A percentile compares a stretch with the other conserved stretches of the same genome.
These are phyloP conservation scores for Nadsonia starkeyi-henricii DNA, from an alignment of 1,139 yeast species.

Conservation along the genomic window DNA sequence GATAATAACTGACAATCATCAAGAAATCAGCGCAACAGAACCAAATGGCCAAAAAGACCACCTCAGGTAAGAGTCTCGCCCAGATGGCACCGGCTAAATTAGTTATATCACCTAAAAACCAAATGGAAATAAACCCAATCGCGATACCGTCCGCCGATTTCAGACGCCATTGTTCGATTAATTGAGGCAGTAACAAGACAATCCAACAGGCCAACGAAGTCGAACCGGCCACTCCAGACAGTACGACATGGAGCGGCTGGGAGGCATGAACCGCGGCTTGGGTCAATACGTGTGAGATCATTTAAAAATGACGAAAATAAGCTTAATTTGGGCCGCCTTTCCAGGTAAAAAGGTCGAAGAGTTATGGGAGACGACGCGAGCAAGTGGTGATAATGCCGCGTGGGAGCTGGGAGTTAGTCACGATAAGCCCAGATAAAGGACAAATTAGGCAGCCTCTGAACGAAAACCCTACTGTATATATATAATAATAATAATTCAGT, in stretches of 20 bases:
- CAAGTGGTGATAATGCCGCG: too few species aligned
- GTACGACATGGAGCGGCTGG: slow-evolving; percentile 26
- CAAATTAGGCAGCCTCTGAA: background rate
- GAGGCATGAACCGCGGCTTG: slow-evolving; percentile 9
- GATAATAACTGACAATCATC: slow-evolving; percentile 47
- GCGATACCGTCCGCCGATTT: slow-evolving; percentile 73
- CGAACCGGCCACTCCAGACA: slow-evolving; percentile 57
- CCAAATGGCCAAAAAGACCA: slow-evolving; percentile 58
- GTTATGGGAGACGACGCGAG: too few species aligned
- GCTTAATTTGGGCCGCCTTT: too few species aligned
- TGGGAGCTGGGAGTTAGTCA: too few species aligned
- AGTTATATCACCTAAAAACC: slow-evolving; percentile 64
- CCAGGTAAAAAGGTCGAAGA: too few species aligned
- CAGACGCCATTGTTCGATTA: slow-evolving; percentile 67
- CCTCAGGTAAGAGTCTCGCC: slow-evolving; percentile 62
- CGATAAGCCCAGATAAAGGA: background rate
- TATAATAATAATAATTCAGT: too few species aligned
- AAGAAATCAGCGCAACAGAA: slow-evolving; percentile 55
- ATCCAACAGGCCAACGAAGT: slow-evolving; percentile 54
- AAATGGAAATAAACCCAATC: slow-evolving; percentile 49
- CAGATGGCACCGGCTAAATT: slow-evolving; percentile 57
- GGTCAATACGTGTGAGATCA: background rate
- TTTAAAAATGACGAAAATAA: too few species aligned
- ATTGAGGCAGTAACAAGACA: slow-evolving; percentile 65
- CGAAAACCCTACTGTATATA: too few species aligned